Conservation (phyloP, 2,329 filamentous ascomycete genomes). For the Ascocoryne sarcoides region DNA sequence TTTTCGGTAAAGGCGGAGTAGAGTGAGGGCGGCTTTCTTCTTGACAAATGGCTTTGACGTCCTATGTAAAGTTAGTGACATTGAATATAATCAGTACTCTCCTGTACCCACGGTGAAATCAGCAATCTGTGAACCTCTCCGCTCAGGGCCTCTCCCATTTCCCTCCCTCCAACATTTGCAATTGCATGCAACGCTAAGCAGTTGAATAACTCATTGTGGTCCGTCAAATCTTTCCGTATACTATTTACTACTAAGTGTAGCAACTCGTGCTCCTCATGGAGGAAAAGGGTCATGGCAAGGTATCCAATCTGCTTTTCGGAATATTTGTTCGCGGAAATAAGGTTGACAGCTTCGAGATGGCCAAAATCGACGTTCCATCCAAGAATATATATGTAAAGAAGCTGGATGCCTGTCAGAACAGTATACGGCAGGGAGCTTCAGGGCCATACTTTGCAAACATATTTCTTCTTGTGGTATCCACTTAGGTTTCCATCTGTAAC, state of each 20-base stretch:
- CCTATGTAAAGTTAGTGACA: constrained; percentile 30
- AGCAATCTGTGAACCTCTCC: constrained; percentile 85
- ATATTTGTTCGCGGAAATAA: constrained; percentile 94
- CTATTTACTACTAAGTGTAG: constrained; percentile 96
- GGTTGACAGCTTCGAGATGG: constrained; percentile 93
- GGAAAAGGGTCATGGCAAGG: constrained; percentile 89
- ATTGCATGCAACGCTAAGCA: constrained; percentile 95
- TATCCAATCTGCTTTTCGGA: constrained; percentile 99
- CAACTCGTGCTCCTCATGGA: constrained; percentile 95
- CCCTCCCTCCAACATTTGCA: constrained; percentile 90
- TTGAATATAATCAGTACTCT: neutral
- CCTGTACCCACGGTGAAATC: constrained; percentile 72
- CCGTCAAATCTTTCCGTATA: constrained; percentile 89
- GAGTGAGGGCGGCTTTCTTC: constrained; percentile 93
- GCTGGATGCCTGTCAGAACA: constrained; percentile 29
- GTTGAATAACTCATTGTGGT: constrained; percentile 96
- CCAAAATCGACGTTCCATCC: constrained; percentile 99
- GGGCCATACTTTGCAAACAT: constrained; percentile 78
- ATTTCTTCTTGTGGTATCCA: constrained; percentile 99
- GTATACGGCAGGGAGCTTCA: neutral
- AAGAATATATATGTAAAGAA: constrained; percentile 97
- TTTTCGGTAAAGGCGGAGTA: constrained; percentile 90
- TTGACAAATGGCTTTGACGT: constrained; percentile 96
- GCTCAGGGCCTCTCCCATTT: constrained; percentile 93
- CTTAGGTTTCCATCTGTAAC: constrained; percentile 69